A percentile compares a stretch with the other conserved stretches of the same genome.
Conservation (phyloP, 2,329 filamentous ascomycete genomes). For the Fusarium pilosicola region DNA sequence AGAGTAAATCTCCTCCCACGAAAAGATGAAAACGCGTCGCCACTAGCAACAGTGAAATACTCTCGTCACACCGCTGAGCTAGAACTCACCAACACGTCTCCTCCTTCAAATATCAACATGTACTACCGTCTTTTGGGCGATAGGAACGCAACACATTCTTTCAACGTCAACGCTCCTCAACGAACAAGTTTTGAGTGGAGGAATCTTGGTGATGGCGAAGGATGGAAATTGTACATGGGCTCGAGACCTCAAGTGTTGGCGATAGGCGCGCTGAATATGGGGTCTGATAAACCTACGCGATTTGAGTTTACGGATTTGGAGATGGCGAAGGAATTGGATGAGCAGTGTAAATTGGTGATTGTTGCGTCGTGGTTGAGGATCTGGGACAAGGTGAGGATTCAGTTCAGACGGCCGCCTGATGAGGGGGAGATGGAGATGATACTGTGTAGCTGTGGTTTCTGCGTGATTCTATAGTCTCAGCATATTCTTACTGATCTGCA, state of each 20-base stretch:
- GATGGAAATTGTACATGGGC: neutral
- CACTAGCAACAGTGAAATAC: neutral
- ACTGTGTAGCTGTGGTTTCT: neutral
- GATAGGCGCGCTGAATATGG: neutral
- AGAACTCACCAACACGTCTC: neutral
- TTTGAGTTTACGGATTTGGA: neutral
- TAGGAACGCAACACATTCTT: neutral
- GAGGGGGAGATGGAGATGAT: neutral
- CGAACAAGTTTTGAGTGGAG: neutral
- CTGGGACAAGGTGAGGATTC: conserved; percentile 3
- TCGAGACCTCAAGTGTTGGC: neutral
- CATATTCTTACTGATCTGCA: no score
- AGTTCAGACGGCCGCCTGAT: neutral
- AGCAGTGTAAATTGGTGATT: neutral
- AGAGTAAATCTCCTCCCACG: neutral
- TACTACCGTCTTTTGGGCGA: neutral
- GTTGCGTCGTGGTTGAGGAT: conserved; percentile 2
- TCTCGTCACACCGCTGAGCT: neutral
- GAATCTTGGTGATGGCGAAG: neutral
- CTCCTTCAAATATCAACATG: neutral
- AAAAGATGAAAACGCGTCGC: neutral
- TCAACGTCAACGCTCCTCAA: neutral
- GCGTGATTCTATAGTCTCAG: neutral
- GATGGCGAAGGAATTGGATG: neutral
- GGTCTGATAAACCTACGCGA: neutral